A percentile compares a stretch with the other conserved stretches of the same genome.
These are phyloP conservation scores for Colletotrichum lini DNA, from an alignment of 2,329 filamentous ascomycete species.

Conservation along the genomic window DNA sequence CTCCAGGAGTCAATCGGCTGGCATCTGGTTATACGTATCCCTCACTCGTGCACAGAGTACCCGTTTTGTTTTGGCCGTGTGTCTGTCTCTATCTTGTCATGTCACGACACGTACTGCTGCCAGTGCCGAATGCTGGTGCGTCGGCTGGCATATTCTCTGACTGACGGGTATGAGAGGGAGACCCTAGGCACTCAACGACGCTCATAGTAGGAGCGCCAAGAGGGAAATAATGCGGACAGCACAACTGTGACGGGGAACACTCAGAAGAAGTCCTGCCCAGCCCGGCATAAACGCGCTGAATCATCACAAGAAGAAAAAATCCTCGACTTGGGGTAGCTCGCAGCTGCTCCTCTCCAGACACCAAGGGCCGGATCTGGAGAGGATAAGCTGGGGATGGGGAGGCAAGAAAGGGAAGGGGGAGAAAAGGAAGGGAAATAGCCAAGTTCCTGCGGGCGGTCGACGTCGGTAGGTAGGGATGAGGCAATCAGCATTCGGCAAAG, in stretches of 20 bases:
- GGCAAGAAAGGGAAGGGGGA: slow-evolving; percentile 15
- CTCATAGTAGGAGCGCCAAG: slow-evolving; percentile 16
- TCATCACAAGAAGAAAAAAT: background rate
- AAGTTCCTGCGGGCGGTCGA: slow-evolving; percentile 5
- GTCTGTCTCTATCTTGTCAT: slow-evolving; percentile 1
- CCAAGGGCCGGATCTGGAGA: background rate
- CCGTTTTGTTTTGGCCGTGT: background rate
- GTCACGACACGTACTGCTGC: slow-evolving; percentile 19
- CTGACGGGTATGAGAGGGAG: slow-evolving; percentile 30
- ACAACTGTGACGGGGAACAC: slow-evolving; percentile 1
- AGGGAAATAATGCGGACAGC: slow-evolving; percentile 31
- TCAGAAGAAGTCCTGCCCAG: background rate
- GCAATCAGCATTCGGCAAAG: slow-evolving; percentile 14
- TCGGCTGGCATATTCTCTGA: slow-evolving; percentile 12
- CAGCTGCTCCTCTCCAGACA: background rate
- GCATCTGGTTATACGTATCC: slow-evolving; percentile 7
- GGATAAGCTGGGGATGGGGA: background rate
- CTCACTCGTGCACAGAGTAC: background rate
- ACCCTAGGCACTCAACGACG: slow-evolving; percentile 25
- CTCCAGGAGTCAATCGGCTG: slow-evolving; percentile 31
- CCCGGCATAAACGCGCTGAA: background rate
- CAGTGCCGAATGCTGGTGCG: slow-evolving; percentile 1
- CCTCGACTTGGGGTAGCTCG: background rate
- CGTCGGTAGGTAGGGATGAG: slow-evolving; percentile 3
- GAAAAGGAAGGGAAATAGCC: slow-evolving; percentile 10